These are phyloP conservation scores for Geotrichum aggregatum DNA, from an alignment of 1,139 yeast genomes.

Conservation along the genomic window DNA sequence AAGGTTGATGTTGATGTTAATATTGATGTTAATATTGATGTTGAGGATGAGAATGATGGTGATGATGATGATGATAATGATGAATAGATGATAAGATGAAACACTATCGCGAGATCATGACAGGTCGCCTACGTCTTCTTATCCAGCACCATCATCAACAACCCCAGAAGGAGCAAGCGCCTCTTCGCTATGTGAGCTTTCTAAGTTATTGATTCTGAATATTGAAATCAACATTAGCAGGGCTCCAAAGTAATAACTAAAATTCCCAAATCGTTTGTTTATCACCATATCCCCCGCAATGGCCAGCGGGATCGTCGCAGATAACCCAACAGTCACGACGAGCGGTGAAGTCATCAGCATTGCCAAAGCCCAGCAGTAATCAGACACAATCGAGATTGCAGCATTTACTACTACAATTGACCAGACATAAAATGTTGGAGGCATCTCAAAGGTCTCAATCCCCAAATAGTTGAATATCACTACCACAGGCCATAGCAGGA, in stretches of 20 bases:
- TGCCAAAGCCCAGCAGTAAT: constrained; percentile 93
- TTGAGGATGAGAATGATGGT: neutral
- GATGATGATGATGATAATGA: too few relatives aligned
- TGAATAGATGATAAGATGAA: too few relatives aligned
- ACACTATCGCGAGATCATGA: too few relatives aligned
- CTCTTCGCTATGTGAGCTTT: constrained; percentile 49
- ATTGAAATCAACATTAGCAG: constrained; percentile 74
- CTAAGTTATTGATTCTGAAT: constrained; percentile 74
- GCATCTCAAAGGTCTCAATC: constrained; percentile 67
- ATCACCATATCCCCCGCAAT: constrained; percentile 84
- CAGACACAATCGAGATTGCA: constrained; percentile 74
- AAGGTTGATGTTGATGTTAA: too few relatives aligned
- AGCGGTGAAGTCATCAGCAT: constrained; percentile 88
- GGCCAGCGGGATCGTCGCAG: constrained; percentile 90
- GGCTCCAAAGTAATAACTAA: constrained; percentile 74
- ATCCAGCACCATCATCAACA: too few relatives aligned
- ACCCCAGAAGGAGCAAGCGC: too few relatives aligned
- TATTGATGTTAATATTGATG: too few relatives aligned
- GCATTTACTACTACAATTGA: constrained; percentile 61
- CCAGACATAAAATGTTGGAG: constrained; percentile 52
- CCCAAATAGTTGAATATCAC: constrained; percentile 58
- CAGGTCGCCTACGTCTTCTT: too few relatives aligned
- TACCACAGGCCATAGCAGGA: constrained; percentile 81
- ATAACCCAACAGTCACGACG: constrained; percentile 90
- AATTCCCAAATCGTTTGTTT: constrained; percentile 58